Conservation (phyloP, 2,329 filamentous ascomycete species). For the Reticulascus tulasneorum region DNA sequence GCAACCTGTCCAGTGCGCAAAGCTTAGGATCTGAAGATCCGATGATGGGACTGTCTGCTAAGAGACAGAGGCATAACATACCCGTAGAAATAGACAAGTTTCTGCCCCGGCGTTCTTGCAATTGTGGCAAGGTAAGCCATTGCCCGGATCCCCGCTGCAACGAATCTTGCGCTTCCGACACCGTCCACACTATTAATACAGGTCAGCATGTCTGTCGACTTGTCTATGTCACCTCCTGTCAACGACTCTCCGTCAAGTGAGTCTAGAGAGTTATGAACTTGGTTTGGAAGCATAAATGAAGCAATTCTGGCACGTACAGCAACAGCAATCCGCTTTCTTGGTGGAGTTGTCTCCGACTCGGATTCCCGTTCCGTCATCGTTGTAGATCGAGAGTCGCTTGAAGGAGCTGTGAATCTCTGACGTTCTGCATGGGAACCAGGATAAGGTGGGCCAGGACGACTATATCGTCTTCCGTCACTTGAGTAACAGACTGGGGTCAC, state of each 20-base stretch:
- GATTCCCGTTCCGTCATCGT: conserved; percentile 37
- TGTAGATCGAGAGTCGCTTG: conserved; percentile 29
- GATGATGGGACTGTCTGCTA: not conserved
- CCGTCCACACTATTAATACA: conserved; percentile 66
- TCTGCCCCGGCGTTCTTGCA: conserved; percentile 72
- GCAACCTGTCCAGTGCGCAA: conserved; percentile 25
- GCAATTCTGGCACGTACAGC: conserved; percentile 48
- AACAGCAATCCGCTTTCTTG: conserved; percentile 56
- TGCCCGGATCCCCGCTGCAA: conserved; percentile 80
- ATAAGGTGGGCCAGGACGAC: conserved; percentile 33
- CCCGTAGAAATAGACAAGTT: conserved; percentile 76
- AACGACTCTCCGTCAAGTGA: not conserved
- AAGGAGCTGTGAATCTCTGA: conserved; percentile 28
- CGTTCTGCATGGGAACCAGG: conserved; percentile 27
- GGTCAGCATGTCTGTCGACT: conserved; percentile 8
- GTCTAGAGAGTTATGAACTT: not conserved
- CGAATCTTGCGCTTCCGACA: conserved; percentile 94
- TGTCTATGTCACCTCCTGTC: conserved; percentile 1
- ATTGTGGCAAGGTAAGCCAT: conserved; percentile 75
- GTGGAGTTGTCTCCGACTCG: conserved; percentile 39
- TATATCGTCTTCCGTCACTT: conserved; percentile 36
- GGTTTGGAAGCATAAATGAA: not conserved
- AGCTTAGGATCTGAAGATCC: not conserved
- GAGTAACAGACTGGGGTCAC: conserved; percentile 37
- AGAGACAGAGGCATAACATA: conserved; percentile 34